These are phyloP conservation scores for Fulvia fulva DNA, from an alignment of 2,329 filamentous ascomycete genomes.

Conservation along the genomic window DNA sequence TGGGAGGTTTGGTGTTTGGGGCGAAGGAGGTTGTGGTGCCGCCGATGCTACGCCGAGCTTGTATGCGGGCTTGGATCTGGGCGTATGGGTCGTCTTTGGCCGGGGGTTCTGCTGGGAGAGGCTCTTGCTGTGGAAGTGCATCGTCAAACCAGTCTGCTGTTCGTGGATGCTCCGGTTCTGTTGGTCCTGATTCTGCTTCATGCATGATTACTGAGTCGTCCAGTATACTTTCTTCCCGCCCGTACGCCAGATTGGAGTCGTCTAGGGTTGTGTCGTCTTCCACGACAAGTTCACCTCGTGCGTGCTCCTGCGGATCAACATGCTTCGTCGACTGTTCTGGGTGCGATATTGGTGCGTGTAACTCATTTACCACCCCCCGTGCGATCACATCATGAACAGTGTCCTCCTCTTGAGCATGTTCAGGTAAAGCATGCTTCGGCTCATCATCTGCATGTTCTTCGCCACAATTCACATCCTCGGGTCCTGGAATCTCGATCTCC, in stretches of 20 bases:
- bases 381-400: constrained; percentile 5
- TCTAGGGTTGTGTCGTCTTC: neutral
- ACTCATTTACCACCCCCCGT: constrained; percentile 4
- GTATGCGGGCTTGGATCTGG: constrained; percentile 33
- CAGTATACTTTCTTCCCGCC: neutral
- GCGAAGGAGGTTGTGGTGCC: constrained; percentile 29
- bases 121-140: neutral
- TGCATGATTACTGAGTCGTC: neutral
- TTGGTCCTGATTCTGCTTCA: neutral
- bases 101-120: neutral
- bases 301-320: neutral
- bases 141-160: neutral
- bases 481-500: neutral
- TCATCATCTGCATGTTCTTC: constrained; percentile 1
- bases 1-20: constrained; percentile 36
- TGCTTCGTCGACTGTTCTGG: neutral
- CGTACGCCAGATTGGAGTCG: neutral
- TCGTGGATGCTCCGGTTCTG: neutral
- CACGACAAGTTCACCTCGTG: constrained; percentile 5
- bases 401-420: neutral
- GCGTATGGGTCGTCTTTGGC: constrained; percentile 27
- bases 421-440: too few species aligned
- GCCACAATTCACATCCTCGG: too few species aligned
- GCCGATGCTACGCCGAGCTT: constrained; percentile 32
- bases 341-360: neutral